Evolutionary conservation across 2,329 filamentous ascomycete species (phyloP), one percentile per base, ranked within the genome.

Genomic region (Exophiala bonariae): DNA sequence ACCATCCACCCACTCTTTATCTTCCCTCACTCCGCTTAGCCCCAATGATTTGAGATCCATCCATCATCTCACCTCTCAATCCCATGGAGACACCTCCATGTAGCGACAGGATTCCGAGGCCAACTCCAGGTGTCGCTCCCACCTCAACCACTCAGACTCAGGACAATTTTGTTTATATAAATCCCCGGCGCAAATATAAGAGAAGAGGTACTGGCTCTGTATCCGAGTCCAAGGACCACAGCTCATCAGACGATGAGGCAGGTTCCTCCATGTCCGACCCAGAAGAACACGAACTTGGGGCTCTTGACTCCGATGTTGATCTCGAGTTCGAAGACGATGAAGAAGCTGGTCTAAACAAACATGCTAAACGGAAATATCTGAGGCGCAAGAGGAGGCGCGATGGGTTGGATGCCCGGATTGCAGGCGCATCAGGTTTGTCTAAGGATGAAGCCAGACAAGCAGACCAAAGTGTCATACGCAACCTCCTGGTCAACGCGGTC

Each of bases 251-350:
- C 36, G 58, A 60, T 57, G 58, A 54, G 32, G 44, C 55, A 46
- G 47, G 47, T n/a, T 72, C 69, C 3, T 68, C 68, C 8, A 64
- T 67, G 49, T 66, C 68, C 13, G 70, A 72, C 48, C 70, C 71
- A 54, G 74, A 76, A 43, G 80, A 83, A 57, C 74, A 80, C 59
- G 80, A 83, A 63, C 64, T 81, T 60, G 75, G 77, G 59, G 69
- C 76, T 54, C 69, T 81, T 56, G 77, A 81, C 44, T 83, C 83
- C 20, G 86, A 89, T 57, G 85, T 89, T 55, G 86, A 88, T 56
- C 84, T 89, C 56, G 87, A 86, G 37, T 87, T 91, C 59, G 91
- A 96, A 63, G 87, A 92, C 59, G 91, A 96, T 63, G 91, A 95
- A 70, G 91, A 96, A 75, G 88, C 87, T 2, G 91, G 90, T 1